Conservation (phyloP, 257 asterid genomes). For the Ajuga chamaepitys region DNA sequence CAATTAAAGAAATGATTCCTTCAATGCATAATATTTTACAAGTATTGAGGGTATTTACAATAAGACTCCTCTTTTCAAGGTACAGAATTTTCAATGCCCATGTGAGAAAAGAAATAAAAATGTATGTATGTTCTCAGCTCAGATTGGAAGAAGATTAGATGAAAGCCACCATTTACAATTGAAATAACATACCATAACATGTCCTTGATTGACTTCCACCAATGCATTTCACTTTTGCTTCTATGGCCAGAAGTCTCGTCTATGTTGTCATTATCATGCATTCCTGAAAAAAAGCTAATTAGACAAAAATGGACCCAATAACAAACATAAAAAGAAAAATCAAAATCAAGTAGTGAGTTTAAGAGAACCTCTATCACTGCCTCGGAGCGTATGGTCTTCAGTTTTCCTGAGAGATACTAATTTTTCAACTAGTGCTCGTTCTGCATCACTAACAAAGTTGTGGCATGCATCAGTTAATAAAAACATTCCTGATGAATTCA, state of each 20-base stretch:
- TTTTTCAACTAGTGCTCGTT: constrained; percentile 64
- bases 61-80: background rate
- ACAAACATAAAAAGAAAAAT: background rate
- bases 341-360: background rate
- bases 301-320: background rate
- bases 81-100: background rate
- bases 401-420: constrained; percentile 63
- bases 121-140: background rate
- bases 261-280: constrained; percentile 17
- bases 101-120: background rate
- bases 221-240: constrained; percentile 24
- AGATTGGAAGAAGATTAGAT: background rate
- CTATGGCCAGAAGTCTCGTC: constrained; percentile 29
- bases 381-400: constrained; percentile 21
- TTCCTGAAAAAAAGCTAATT: constrained; percentile 10
- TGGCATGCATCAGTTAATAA: constrained; percentile 16
- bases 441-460: constrained; percentile 55
- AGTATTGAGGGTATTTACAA: background rate
- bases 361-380: constrained; percentile 23
- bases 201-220: constrained; percentile 70
- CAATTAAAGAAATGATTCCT: background rate
- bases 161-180: background rate
- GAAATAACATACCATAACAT: constrained; percentile 46
- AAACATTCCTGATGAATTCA: background rate
- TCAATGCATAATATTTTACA: background rate